Base-by-base conservation (phyloP, 225 moss, liverwort and hornwort species). In the Asterella californica region DNA sequence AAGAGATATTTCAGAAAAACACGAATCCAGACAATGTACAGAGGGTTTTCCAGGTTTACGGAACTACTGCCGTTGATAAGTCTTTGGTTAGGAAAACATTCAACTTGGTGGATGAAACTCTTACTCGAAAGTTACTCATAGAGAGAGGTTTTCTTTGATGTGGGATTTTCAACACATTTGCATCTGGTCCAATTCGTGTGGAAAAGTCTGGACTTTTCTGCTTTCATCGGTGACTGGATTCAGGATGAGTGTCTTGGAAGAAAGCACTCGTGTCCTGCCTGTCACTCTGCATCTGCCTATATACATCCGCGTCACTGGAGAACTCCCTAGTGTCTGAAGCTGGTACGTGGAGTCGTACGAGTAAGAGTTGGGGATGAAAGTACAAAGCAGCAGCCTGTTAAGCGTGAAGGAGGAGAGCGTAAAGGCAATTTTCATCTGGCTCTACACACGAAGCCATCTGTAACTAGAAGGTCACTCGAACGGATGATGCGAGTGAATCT, bases 1-100 rank as follows among this genome's bases (percentile, higher is more conserved):
- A 77, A 37, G 91, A 87, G 14, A 45, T 89, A 14, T 91, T 85
- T 60, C 33, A 76, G 75, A 81, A 78, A 45, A 88, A 86, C 76
- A 84, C 84, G 46, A 85, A 79, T 42, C 65, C 84, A 42, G 60
- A 65, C 30, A 87, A 87, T 42, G 79, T 89, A 8, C 71, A 84
- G 71, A 83, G 89, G 49, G 89, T 89, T 6, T 91, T 91, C 67
- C 85, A 84, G 53, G 81, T 91, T 15, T 91, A 91, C 79, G 83
- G 87, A 84, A 91, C 91, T 24, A 91, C 91, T 25, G 91, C 91
- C 30, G 83, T 91, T 0, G 91, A 91, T 66, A 80, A 86, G 64
- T 76, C 82, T 27, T 80, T 91, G 17, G 87, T 91, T 15, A 86
- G 86, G 81, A 83, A 86, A 54, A 91, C 91, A 27, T 91, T 91